Percentiles rank a stretch among this genome's conserved stretches.
Evolutionary conservation across 2,329 filamentous ascomycete species (phyloP).

Genomic region (Tolypocladium paradoxum): DNA sequence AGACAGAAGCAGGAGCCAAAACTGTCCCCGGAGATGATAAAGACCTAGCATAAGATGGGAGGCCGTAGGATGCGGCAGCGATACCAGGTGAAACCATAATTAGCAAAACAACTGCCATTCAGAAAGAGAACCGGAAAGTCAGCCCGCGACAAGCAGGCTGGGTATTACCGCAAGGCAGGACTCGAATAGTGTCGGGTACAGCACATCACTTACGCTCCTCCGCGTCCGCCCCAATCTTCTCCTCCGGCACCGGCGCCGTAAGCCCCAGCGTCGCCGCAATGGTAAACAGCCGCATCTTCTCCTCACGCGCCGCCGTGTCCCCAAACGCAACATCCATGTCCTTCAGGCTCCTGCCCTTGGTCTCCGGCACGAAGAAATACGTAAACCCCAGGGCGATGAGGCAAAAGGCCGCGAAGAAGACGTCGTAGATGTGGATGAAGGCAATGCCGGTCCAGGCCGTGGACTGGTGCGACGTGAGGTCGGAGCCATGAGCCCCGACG

Average conservation of each 20-base stretch:
- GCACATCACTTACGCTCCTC: background rate
- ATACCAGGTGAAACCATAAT: too few relatives aligned
- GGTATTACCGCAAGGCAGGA: too few relatives aligned
- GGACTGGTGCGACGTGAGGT: constrained; percentile 22
- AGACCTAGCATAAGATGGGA: too few relatives aligned
- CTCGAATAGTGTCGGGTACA: background rate
- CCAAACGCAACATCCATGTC: constrained; percentile 42
- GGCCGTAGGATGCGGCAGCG: too few relatives aligned
- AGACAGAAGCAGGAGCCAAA: too few relatives aligned
- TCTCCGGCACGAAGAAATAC: constrained; percentile 47
- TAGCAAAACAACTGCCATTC: too few relatives aligned
- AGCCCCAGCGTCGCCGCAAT: constrained; percentile 16
- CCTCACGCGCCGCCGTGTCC: constrained; percentile 23
- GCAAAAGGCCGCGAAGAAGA: constrained; percentile 50
- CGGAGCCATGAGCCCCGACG: constrained; percentile 28
- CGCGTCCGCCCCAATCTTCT: constrained; percentile 7
- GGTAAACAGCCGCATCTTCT: constrained; percentile 16
- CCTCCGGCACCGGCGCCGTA: constrained; percentile 9
- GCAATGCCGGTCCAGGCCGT: constrained; percentile 49
- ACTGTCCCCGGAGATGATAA: too few relatives aligned
- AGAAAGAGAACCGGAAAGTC: too few relatives aligned
- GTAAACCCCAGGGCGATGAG: constrained; percentile 38
- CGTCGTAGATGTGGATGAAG: constrained; percentile 53
- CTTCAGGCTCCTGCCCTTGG: constrained; percentile 41
- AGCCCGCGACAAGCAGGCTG: background rate